Evolutionary conservation across 164 flowering plant species (phyloP).

Genomic region (Annona cherimola): DNA sequence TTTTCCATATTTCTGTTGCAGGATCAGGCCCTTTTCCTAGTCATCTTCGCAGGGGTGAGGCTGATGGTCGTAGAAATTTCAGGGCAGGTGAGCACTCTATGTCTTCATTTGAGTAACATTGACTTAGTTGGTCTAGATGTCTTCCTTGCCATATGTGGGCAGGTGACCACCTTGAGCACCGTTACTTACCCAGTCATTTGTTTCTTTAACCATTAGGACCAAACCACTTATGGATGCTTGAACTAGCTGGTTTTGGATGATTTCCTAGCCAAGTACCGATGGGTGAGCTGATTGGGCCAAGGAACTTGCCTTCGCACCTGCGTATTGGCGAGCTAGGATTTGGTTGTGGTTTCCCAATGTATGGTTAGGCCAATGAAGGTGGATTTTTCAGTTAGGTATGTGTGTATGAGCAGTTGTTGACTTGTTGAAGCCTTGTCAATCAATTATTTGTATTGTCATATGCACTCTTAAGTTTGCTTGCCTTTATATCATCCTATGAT

Average conservation of each 20-base stretch:
- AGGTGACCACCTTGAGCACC: constrained; percentile 19
- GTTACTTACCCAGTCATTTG: constrained; percentile 30
- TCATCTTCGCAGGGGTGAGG: constrained; percentile 50
- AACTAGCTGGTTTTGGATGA: constrained; percentile 7
- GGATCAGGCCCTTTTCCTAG: constrained; percentile 18
- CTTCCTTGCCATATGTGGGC: constrained; percentile 24
- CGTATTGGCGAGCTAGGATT: constrained; percentile 55
- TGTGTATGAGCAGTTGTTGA: no score
- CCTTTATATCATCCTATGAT: no score
- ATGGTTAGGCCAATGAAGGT: constrained; percentile 45
- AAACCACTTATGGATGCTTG: constrained; percentile 3
- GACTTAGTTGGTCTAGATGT: constrained; percentile 16
- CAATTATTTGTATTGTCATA: not conserved
- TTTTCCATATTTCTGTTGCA: constrained; percentile 25
- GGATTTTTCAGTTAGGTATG: constrained; percentile 47
- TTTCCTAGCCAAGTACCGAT: constrained; percentile 14
- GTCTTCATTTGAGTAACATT: constrained; percentile 25
- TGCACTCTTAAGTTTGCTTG: no score
- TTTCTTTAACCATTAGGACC: constrained; percentile 12
- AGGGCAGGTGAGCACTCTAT: constrained; percentile 33
- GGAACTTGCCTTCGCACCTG: constrained; percentile 34
- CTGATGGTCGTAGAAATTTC: constrained; percentile 41
- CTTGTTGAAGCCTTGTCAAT: no score
- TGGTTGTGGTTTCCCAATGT: constrained; percentile 44
- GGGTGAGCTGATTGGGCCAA: constrained; percentile 21